These are phyloP conservation scores for Gymnopilus dilepis DNA, from an alignment of 768 basidiomycete species.

Conservation along the genomic window DNA sequence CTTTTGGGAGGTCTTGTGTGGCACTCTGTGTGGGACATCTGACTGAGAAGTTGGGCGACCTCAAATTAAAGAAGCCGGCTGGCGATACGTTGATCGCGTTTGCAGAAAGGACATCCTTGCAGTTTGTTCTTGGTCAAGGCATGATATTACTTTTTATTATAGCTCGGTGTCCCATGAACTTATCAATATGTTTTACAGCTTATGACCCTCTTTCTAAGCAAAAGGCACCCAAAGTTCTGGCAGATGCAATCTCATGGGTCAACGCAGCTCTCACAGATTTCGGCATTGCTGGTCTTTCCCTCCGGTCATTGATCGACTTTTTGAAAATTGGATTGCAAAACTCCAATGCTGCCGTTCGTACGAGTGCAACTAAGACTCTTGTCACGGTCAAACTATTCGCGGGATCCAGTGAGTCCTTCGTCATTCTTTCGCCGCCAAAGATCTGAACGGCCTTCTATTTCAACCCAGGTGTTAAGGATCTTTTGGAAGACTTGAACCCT, in stretches of 20 bases:
- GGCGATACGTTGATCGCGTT: slow-evolving; percentile 84
- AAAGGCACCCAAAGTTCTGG: slow-evolving; percentile 96
- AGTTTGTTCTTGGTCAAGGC: slow-evolving; percentile 95
- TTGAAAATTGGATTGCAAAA: slow-evolving; percentile 87
- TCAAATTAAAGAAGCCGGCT: slow-evolving; percentile 96
- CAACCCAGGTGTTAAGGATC: slow-evolving; percentile 80
- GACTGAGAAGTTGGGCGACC: slow-evolving; percentile 93
- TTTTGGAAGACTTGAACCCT: slow-evolving; percentile 93
- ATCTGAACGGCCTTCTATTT: slow-evolving; percentile 1
- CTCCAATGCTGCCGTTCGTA: slow-evolving; percentile 92
- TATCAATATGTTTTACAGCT: slow-evolving; percentile 48
- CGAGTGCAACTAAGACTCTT: slow-evolving; percentile 90
- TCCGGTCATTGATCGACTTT: slow-evolving; percentile 88
- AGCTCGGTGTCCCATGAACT: not conserved
- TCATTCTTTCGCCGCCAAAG: not conserved
- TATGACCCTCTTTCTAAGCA: slow-evolving; percentile 94
- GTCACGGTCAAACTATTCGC: slow-evolving; percentile 93
- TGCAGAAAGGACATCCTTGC: slow-evolving; percentile 91
- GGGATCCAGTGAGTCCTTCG: slow-evolving; percentile 67
- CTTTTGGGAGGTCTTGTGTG: slow-evolving; percentile 84
- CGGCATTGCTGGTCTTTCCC: slow-evolving; percentile 84
- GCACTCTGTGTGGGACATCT: slow-evolving; percentile 84
- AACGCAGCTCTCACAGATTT: slow-evolving; percentile 88
- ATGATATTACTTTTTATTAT: slow-evolving; percentile 5
- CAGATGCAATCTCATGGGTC: slow-evolving; percentile 90